Conservation (phyloP, 371 early-diverging fungal genomes). For the Mortierella sp. region DNA sequence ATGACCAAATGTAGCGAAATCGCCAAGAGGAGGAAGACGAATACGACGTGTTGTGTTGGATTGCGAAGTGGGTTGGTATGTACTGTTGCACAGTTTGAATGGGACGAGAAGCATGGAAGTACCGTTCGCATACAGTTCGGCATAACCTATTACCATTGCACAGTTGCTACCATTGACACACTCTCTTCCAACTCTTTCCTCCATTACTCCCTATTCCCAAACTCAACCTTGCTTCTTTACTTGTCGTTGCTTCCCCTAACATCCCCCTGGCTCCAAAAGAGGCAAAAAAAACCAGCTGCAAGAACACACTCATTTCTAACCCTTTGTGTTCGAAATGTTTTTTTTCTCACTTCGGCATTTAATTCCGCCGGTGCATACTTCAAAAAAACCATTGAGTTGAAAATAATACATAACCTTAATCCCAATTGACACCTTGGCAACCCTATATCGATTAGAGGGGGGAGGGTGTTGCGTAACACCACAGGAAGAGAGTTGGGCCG, state of each 20-base stretch:
- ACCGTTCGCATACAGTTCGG: neutral
- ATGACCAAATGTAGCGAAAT: neutral
- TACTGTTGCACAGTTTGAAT: neutral
- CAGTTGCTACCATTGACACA: neutral
- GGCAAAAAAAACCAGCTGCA: neutral
- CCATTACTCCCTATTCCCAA: neutral
- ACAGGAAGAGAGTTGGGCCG: neutral
- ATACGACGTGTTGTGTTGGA: neutral
- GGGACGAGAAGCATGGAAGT: neutral
- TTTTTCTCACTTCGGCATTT: neutral
- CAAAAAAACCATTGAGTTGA: neutral
- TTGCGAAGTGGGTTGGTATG: neutral
- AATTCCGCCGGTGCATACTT: neutral
- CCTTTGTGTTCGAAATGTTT: neutral
- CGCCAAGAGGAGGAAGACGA: neutral
- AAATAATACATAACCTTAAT: neutral
- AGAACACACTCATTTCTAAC: neutral
- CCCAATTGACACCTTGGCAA: neutral
- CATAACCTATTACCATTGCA: slow-evolving; percentile 5
- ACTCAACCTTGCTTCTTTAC: neutral
- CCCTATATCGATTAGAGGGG: neutral
- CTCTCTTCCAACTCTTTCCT: neutral
- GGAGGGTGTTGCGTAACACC: neutral
- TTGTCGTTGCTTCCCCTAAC: neutral
- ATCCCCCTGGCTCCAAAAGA: neutral